Evolutionary conservation across 2,329 filamentous ascomycete species (phyloP).

Genomic region (Penicillium rolfsii): DNA sequence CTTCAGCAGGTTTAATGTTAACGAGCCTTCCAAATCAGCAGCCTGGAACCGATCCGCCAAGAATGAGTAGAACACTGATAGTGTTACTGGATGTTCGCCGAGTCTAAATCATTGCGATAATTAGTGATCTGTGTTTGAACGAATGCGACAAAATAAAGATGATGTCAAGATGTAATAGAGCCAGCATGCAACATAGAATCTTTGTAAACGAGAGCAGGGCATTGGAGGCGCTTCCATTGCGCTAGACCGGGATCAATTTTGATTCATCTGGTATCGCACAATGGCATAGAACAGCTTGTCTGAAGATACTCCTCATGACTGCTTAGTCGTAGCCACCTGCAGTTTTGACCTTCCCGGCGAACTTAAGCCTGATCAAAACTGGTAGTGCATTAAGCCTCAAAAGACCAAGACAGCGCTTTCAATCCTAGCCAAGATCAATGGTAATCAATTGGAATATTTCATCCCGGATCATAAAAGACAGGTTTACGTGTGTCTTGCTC

Average conservation of each 20-base stretch:
- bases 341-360: neutral
- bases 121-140: slow-evolving; percentile 31
- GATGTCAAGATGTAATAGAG: neutral
- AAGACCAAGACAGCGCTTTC: slow-evolving; percentile 25
- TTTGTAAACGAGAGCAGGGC: neutral
- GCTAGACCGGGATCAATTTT: neutral
- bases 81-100: slow-evolving; percentile 53
- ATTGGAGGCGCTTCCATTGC: neutral
- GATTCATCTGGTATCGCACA: neutral
- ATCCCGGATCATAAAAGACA: slow-evolving; percentile 33
- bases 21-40: slow-evolving; percentile 50
- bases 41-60: slow-evolving; percentile 54
- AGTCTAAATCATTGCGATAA: slow-evolving; percentile 42
- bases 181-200: neutral
- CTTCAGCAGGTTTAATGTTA: slow-evolving; percentile 52
- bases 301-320: neutral
- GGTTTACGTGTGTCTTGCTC: slow-evolving; percentile 42
- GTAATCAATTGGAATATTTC: slow-evolving; percentile 16
- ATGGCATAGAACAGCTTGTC: neutral
- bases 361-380: neutral
- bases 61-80: slow-evolving; percentile 54
- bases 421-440: slow-evolving; percentile 35
- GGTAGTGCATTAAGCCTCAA: neutral
- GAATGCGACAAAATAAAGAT: neutral
- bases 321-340: neutral